Base-by-base conservation (phyloP, 345 rosid genomes). In the Excoecaria agallocha region DNA sequence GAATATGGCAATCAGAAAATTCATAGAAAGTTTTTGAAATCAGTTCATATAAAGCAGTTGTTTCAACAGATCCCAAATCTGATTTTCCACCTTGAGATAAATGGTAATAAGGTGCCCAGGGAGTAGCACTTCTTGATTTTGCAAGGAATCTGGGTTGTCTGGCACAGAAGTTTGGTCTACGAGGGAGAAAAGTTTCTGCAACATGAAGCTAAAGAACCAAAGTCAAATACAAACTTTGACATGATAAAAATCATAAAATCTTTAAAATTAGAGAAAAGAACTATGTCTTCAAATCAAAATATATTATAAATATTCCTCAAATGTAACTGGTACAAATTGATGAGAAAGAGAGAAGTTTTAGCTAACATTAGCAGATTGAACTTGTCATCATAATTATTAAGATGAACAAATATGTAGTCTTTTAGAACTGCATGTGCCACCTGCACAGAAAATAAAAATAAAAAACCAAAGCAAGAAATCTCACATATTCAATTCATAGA, bases 151-250 rank as follows among this genome's bases (percentile, higher is more conserved):
- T 0, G 96, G 91, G 80, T 93, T 95, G 81, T 95, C 99, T 3
- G 87, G 82, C 41, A 81, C 79, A 66, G 99, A 95, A 71, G 97
- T 95, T 85, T 88, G 96, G 86, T 95, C 99, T 19, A 91, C 82
- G 81, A 95, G 86, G 58, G 98, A 95, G 85, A 86, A 95, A 68
- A 95, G 99, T 81, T 95, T 95, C 88, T 95, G 99, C 86, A 90
- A 84, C 86, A 90, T 88, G 84, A 93, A 93, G 81, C 99, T 95
- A 80, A 74, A 68, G 74, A 83, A 43, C 81, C 71, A 56, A 80
- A 81, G 74, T 73, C 62, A 64, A 80, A 48, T 10, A 51, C 24
- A 77, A 69, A 78, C 51, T 59, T 30, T 19, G 68, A 30, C 7
- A 6, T 5, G 66, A 68, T 70, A 76, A 67, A 70, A 24, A 46